Percentiles rank a stretch among this genome's conserved stretches.
These are phyloP conservation scores for Chalciporus sphaerocephalus DNA, from an alignment of 768 basidiomycete genomes.

Conservation along the genomic window DNA sequence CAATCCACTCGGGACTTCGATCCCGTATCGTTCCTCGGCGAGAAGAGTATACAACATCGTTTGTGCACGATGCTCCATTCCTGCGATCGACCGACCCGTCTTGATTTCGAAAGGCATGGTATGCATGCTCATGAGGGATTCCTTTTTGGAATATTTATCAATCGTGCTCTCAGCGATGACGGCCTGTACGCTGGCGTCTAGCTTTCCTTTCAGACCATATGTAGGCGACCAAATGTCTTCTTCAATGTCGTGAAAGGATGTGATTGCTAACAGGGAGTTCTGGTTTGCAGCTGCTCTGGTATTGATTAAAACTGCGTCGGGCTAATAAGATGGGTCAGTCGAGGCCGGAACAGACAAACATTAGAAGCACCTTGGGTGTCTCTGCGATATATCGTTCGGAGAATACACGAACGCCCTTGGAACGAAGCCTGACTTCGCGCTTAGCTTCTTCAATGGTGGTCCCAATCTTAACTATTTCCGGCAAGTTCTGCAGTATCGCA, in stretches of 20 bases:
- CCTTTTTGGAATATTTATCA: slow-evolving; percentile 14
- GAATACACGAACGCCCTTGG: slow-evolving; percentile 63
- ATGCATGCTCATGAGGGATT: slow-evolving; percentile 23
- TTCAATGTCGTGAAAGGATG: slow-evolving; percentile 79
- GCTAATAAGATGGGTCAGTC: slow-evolving; percentile 34
- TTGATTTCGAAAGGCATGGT: slow-evolving; percentile 90
- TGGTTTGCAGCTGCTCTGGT: slow-evolving; percentile 50
- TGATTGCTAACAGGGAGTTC: slow-evolving; percentile 62
- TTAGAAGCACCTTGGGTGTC: slow-evolving; percentile 60
- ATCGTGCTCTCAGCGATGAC: slow-evolving; percentile 48
- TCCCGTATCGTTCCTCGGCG: slow-evolving; percentile 85
- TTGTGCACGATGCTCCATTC: slow-evolving; percentile 94
- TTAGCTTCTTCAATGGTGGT: slow-evolving; percentile 58
- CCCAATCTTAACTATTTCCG: slow-evolving; percentile 59
- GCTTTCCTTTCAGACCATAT: slow-evolving; percentile 92
- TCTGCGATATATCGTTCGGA: slow-evolving; percentile 60
- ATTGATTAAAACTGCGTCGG: slow-evolving; percentile 62
- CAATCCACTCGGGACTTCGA: slow-evolving; percentile 74
- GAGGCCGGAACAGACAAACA: neutral
- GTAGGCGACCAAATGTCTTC: slow-evolving; percentile 98
- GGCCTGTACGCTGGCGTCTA: slow-evolving; percentile 84
- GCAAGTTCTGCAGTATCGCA: slow-evolving; percentile 49
- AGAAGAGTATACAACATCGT: slow-evolving; percentile 96
- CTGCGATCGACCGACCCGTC: slow-evolving; percentile 74
- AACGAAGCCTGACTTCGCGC: slow-evolving; percentile 55